Conservation (phyloP, 495 filamentous ascomycete species). For the Aspergillus hancockii region DNA sequence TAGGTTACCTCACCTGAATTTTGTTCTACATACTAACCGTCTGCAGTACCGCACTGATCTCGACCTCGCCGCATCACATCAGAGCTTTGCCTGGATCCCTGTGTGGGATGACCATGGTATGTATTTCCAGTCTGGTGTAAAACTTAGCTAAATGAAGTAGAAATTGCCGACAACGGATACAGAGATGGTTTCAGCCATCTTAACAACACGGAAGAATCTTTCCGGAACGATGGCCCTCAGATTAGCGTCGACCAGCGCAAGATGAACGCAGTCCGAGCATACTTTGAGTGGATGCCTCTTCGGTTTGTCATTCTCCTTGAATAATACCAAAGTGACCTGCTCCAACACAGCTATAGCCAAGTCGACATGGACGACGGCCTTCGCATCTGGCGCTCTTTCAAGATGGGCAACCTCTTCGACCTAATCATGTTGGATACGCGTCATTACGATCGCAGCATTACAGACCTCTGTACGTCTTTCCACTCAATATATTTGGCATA, state of each 20-base stretch:
- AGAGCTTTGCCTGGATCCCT: constrained; percentile 65
- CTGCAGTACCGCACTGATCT: constrained; percentile 50
- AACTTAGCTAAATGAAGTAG: constrained; percentile 24
- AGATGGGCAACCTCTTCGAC: constrained; percentile 64
- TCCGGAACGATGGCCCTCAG: constrained; percentile 54
- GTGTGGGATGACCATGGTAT: constrained; percentile 70
- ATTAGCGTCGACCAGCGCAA: constrained; percentile 65
- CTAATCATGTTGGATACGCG: constrained; percentile 71
- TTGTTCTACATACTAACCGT: constrained; percentile 44
- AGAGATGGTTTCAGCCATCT: constrained; percentile 53
- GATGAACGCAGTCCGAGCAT: constrained; percentile 69
- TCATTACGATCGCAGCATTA: constrained; percentile 61
- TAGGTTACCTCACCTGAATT: not conserved
- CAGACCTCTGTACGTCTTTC: constrained; percentile 31
- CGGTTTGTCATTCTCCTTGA: constrained; percentile 15
- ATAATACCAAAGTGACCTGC: not conserved
- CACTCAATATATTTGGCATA: not conserved
- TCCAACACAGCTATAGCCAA: constrained; percentile 17
- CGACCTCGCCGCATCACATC: constrained; percentile 58
- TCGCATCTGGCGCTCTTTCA: constrained; percentile 67
- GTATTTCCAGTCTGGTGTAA: not conserved
- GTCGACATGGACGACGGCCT: constrained; percentile 71
- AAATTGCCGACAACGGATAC: constrained; percentile 67
- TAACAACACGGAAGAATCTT: constrained; percentile 63
- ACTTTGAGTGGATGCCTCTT: constrained; percentile 68